Conservation (phyloP, 2,329 filamentous ascomycete genomes). For the Rhynchosporium secalis region DNA sequence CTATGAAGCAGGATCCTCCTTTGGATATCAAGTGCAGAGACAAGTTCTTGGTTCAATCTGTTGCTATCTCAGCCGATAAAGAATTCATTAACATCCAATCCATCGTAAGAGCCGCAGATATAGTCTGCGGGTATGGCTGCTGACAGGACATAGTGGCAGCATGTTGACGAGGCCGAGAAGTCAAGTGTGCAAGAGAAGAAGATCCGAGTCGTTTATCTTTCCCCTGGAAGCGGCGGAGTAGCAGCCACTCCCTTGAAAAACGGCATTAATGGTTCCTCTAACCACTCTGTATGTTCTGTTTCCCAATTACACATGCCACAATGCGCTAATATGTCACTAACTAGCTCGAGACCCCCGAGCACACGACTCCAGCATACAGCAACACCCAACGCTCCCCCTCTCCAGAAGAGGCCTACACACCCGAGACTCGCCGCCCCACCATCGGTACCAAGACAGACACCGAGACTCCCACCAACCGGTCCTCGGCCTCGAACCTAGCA, state of each 20-base stretch:
- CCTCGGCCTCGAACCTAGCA: slow-evolving; percentile 33
- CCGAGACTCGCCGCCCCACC: slow-evolving; percentile 35
- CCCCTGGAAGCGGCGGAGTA: slow-evolving; percentile 48
- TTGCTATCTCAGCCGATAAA: slow-evolving; percentile 78
- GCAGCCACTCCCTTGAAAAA: slow-evolving; percentile 36
- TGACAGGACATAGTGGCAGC: slow-evolving; percentile 55
- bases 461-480: slow-evolving; percentile 38
- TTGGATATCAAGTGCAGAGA: slow-evolving; percentile 87
- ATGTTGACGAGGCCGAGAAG: slow-evolving; percentile 74
- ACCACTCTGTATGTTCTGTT: slow-evolving; percentile 33
- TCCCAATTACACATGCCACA: neutral
- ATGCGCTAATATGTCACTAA: slow-evolving; percentile 10
- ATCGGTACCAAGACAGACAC: slow-evolving; percentile 34
- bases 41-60: slow-evolving; percentile 96
- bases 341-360: slow-evolving; percentile 32
- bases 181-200: slow-evolving; percentile 85
- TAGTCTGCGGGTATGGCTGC: slow-evolving; percentile 11
- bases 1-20: slow-evolving; percentile 94
- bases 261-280: slow-evolving; percentile 31
- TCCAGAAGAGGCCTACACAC: slow-evolving; percentile 43
- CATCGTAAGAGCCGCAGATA: slow-evolving; percentile 61
- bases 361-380: slow-evolving; percentile 49
- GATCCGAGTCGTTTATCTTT: slow-evolving; percentile 86
- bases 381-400: slow-evolving; percentile 50
- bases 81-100: slow-evolving; percentile 78